Base-by-base conservation (phyloP, 129 eudicot genomes). In the Sambucus nigra region DNA sequence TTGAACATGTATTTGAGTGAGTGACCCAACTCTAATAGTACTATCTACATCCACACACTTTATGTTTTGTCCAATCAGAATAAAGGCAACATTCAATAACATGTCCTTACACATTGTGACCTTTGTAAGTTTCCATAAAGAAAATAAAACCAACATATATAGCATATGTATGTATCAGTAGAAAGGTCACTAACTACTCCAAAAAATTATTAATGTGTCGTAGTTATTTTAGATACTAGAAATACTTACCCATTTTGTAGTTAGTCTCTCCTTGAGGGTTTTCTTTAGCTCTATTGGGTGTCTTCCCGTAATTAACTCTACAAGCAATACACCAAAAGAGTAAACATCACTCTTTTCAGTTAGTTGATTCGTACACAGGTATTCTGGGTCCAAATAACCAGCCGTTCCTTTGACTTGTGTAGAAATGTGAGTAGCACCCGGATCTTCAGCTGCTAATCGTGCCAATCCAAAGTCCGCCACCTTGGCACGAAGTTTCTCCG, bases 391-490 rank as follows among this genome's bases (percentile, higher is more conserved):
- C 68, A 83, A 67, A 53, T 88, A 88, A 39, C 97, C 97, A 10
- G 84, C 80, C 1, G 97, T 88, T 57, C 97, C 94, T 71, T 78
- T 88, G 23, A 88, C 77, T 71, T 88, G 87, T 14, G 97, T 88
- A 14, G 94, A 88, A 28, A 88, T 75, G 28, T 88, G 92, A 44
- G 97, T 83, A 22, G 79, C 94, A 0, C 20, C 64, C 0, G 66
- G 65, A 70, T 84, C 80, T 67, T 75, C 84, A 31, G 78, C 45
- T 32, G 66, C 75, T 56, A 84, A 27, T 2, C 94, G 73, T 1
- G 97, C 94, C 60, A 88, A 72, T 21, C 94, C 97, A 71, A 88
- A 88, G 66, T 88, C 97, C 15, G 97, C 92, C 25, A 88, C 97
- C 70, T 88, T 88, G 22, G 94, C 97, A 23, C 89, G 79, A 4